Evolutionary conservation across 2,329 filamentous ascomycete species (phyloP).

Genomic region (Zymoseptoria brevis): DNA sequence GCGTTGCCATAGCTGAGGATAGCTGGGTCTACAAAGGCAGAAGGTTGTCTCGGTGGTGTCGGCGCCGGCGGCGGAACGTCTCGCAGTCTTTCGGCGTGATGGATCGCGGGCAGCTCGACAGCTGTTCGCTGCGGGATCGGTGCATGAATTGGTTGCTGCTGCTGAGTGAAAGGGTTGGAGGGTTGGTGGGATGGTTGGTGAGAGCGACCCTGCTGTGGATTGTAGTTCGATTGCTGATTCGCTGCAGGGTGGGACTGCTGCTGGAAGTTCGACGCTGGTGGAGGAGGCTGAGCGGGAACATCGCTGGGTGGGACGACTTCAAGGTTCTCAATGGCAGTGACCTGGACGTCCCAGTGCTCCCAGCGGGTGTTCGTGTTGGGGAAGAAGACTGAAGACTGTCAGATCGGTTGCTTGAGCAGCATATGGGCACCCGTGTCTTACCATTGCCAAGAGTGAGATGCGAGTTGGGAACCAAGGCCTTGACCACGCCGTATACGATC

Average conservation of each 20-base stretch:
- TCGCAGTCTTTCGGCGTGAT: conserved; percentile 11
- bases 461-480: conserved; percentile 56
- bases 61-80: conserved; percentile 13
- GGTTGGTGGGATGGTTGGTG: not conserved
- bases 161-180: conserved; percentile 2
- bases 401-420: conserved; percentile 10
- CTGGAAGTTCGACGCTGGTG: conserved; percentile 1
- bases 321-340: conserved; percentile 52
- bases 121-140: conserved; percentile 14
- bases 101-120: conserved; percentile 18
- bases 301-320: conserved; percentile 35
- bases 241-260: not conserved
- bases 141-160: conserved; percentile 1
- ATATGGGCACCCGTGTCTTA: conserved; percentile 32
- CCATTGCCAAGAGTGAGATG: conserved; percentile 66
- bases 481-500: conserved; percentile 62
- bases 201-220: conserved; percentile 1
- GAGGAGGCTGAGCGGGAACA: conserved; percentile 6
- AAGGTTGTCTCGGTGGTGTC: conserved; percentile 30
- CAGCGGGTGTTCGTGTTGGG: conserved; percentile 47
- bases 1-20: conserved; percentile 59
- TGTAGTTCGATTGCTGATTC: not conserved
- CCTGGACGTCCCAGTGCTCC: conserved; percentile 49
- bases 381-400: conserved; percentile 42
- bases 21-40: conserved; percentile 67